These are phyloP conservation scores for Oldenlandia corymbosa DNA, from an alignment of 257 asterid species.

Conservation along the genomic window DNA sequence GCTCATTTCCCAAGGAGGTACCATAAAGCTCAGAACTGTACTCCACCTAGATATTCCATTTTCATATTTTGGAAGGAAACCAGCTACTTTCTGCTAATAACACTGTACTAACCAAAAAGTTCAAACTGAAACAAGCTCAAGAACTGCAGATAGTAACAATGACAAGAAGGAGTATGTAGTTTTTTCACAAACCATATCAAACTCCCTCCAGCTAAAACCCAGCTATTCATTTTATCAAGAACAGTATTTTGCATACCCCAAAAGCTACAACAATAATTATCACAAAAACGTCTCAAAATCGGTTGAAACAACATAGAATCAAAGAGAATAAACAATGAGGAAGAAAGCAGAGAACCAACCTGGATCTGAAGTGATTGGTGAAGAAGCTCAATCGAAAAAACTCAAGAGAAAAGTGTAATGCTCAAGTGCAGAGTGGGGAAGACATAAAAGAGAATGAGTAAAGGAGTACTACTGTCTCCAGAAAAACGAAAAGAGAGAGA, in stretches of 20 bases:
- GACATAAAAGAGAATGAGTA: not conserved
- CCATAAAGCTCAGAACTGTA: slow-evolving; percentile 8
- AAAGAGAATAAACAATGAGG: slow-evolving; percentile 2
- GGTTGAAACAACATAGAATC: slow-evolving; percentile 12
- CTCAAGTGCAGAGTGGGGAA: slow-evolving; percentile 8
- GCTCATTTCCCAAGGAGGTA: not conserved
- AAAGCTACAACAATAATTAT: not conserved
- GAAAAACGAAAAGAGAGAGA: too few species aligned
- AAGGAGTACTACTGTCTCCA: not conserved
- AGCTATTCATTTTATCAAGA: not conserved
- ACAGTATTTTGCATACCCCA: slow-evolving; percentile 5
- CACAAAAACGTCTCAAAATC: slow-evolving; percentile 11
- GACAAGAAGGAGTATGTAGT: not conserved
- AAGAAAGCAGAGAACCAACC: slow-evolving; percentile 23
- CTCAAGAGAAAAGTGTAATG: slow-evolving; percentile 11
- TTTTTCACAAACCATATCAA: not conserved
- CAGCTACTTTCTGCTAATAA: not conserved
- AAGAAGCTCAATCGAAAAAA: slow-evolving; percentile 4
- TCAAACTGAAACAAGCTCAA: not conserved
- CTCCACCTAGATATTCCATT: not conserved
- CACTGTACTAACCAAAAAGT: slow-evolving; percentile 1
- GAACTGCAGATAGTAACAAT: not conserved
- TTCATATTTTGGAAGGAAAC: not conserved
- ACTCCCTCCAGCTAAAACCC: not conserved
- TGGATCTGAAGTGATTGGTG: slow-evolving; percentile 42